These are phyloP conservation scores for Mangifera indica DNA, from an alignment of 345 rosid genomes.

Conservation along the genomic window DNA sequence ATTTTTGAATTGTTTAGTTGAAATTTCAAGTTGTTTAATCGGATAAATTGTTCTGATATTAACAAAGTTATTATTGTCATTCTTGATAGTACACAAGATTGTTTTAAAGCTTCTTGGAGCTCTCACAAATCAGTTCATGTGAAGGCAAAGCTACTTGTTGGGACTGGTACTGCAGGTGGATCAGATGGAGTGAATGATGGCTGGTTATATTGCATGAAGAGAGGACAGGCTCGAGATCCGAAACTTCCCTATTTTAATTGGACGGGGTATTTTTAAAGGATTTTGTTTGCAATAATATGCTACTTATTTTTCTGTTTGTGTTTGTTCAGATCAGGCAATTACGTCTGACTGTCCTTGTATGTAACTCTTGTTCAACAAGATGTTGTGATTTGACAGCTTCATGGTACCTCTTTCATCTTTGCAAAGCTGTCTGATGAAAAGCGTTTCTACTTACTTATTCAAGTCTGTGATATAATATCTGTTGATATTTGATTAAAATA, in stretches of 20 bases:
- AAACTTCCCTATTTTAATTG: constrained; percentile 83
- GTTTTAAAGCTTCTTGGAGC: constrained; percentile 94
- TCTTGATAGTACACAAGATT: constrained; percentile 74
- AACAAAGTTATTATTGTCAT: not conserved
- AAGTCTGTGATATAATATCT: not conserved
- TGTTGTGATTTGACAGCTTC: not conserved
- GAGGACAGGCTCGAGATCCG: constrained; percentile 61
- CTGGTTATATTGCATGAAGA: constrained; percentile 77
- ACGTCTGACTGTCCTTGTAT: not conserved
- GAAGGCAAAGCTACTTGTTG: constrained; percentile 53
- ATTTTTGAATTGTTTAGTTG: no score
- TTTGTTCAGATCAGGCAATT: not conserved
- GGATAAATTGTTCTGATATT: no score
- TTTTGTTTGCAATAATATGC: not conserved
- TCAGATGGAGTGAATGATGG: constrained; percentile 38
- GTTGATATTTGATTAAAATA: not conserved
- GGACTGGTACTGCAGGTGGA: constrained; percentile 37
- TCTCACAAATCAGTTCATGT: constrained; percentile 80
- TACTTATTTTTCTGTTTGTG: constrained; percentile 7
- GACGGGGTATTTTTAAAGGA: constrained; percentile 71
- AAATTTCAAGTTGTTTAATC: no score
- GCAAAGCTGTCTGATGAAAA: not conserved
- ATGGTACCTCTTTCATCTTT: not conserved
- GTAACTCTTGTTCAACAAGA: not conserved
- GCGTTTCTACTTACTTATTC: not conserved